phyloP scores from a whole-genome alignment of 2,329 filamentous ascomycete species.

The Mycogone perniciosa region DNA sequence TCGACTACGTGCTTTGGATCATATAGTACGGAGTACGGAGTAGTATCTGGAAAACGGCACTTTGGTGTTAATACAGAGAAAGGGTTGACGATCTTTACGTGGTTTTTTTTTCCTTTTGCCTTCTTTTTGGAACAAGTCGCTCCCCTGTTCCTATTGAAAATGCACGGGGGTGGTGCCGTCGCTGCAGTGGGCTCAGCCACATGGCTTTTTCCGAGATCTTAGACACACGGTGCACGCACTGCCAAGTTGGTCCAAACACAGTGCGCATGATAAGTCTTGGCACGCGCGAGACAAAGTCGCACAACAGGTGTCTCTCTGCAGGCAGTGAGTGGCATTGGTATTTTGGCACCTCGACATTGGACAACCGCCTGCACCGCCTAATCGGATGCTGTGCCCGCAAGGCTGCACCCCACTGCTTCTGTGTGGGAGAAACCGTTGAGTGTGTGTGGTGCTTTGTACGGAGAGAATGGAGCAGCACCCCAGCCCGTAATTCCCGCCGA shows the following conservation, averaged over 20 bases:
- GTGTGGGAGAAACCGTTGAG: not conserved
- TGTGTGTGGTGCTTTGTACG: slow-evolving; percentile 1
- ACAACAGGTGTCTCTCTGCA: too few species aligned
- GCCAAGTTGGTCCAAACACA: slow-evolving; percentile 2
- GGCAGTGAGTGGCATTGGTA: not conserved
- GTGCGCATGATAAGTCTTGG: not conserved
- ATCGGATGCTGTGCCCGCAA: slow-evolving; percentile 12
- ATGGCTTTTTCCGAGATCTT: slow-evolving; percentile 7
- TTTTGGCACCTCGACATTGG: not conserved
- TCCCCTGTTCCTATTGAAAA: too few species aligned
- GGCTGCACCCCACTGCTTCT: slow-evolving; percentile 10
- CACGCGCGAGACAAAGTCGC: not conserved
- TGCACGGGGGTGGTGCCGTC: too few species aligned
- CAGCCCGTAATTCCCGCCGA: slow-evolving; percentile 14
- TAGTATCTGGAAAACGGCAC: not conserved
- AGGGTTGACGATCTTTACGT: not conserved
- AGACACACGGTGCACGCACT: slow-evolving; percentile 6
- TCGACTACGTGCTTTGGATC: not conserved
- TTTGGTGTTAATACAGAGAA: too few species aligned
- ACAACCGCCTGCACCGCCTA: slow-evolving; percentile 4
- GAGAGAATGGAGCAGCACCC: slow-evolving; percentile 5
- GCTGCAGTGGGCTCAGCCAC: not conserved
- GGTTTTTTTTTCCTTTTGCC: not conserved
- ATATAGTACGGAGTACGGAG: not conserved
- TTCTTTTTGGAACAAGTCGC: not conserved